Percentiles rank a stretch among this genome's conserved stretches.
These are phyloP conservation scores for Apiotrichum siamense DNA, from an alignment of 1,284 basidiomycete genomes.

Conservation along the genomic window DNA sequence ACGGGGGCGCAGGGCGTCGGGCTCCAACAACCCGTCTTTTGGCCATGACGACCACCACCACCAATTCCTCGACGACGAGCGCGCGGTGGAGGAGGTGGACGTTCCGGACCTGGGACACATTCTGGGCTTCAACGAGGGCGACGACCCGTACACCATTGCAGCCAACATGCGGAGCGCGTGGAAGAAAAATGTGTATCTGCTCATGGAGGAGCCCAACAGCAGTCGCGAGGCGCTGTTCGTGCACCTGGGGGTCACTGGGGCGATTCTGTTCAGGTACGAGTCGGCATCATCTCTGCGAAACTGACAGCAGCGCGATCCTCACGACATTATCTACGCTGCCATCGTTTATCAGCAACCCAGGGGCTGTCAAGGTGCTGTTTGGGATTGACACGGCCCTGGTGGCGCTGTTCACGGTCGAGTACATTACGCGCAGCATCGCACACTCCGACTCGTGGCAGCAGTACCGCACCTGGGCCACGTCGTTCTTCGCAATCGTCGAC, in stretches of 20 bases:
- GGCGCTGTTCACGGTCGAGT: slow-evolving; percentile 72
- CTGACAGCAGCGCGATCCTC: slow-evolving; percentile 60
- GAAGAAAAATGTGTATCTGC: slow-evolving; percentile 45
- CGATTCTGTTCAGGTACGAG: slow-evolving; percentile 47
- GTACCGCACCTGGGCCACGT: slow-evolving; percentile 46
- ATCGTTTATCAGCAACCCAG: slow-evolving; percentile 59
- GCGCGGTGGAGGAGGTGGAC: slow-evolving; percentile 36
- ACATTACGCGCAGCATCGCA: slow-evolving; percentile 37
- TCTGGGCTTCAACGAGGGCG: slow-evolving; percentile 42
- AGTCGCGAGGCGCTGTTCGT: slow-evolving; percentile 45
- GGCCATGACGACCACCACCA: background rate
- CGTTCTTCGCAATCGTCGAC: slow-evolving; percentile 80
- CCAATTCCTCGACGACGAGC: slow-evolving; percentile 17
- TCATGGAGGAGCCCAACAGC: slow-evolving; percentile 46
- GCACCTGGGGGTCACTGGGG: slow-evolving; percentile 42
- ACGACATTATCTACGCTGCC: slow-evolving; percentile 81
- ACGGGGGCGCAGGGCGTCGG: too few species aligned
- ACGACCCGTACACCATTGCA: slow-evolving; percentile 45
- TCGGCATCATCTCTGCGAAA: too few species aligned
- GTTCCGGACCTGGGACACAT: slow-evolving; percentile 46
- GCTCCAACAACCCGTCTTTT: background rate
- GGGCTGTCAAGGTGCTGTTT: slow-evolving; percentile 67
- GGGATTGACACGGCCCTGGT: slow-evolving; percentile 70
- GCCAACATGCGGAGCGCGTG: slow-evolving; percentile 35
- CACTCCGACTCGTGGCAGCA: slow-evolving; percentile 47